These are phyloP conservation scores for Martensiomyces pterosporus DNA, from an alignment of 192 early-diverging fungal genomes.

Conservation along the genomic window DNA sequence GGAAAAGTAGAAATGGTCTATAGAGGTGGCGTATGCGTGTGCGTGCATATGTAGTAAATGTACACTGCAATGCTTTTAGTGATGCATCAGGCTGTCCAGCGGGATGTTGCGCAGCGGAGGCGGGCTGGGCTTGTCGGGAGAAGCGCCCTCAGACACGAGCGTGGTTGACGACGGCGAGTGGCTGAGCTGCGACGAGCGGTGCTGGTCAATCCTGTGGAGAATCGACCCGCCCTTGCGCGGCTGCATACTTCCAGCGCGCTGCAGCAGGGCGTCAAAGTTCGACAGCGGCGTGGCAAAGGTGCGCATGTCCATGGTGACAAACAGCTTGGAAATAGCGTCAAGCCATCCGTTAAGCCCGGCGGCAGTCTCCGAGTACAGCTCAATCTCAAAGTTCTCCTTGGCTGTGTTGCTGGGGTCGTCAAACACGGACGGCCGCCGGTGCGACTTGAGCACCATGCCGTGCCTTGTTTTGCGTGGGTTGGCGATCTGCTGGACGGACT, in stretches of 20 bases:
- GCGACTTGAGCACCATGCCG: slow-evolving; percentile 32
- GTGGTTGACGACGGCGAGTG: slow-evolving; percentile 31
- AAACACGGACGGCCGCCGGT: slow-evolving; percentile 43
- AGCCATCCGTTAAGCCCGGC: slow-evolving; percentile 33
- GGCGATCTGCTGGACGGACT: slow-evolving; percentile 35
- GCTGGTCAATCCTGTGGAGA: slow-evolving; percentile 35
- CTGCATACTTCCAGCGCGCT: slow-evolving; percentile 33
- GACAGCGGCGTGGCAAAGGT: slow-evolving; percentile 44
- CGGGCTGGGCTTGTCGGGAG: slow-evolving; percentile 20
- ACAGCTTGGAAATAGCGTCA: slow-evolving; percentile 37
- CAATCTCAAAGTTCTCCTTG: slow-evolving; percentile 39
- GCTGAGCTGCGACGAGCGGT: slow-evolving; percentile 4
- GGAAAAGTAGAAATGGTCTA: too few relatives aligned
- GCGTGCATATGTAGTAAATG: too few relatives aligned
- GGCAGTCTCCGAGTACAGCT: slow-evolving; percentile 42
- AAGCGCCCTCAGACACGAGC: slow-evolving; percentile 15
- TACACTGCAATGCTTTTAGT: too few relatives aligned
- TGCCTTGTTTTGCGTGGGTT: slow-evolving; percentile 41
- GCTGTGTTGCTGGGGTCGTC: slow-evolving; percentile 17
- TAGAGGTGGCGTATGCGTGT: too few relatives aligned
- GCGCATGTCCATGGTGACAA: slow-evolving; percentile 48
- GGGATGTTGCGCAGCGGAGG: too few relatives aligned
- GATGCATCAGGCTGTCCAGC: too few relatives aligned
- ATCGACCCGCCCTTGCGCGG: slow-evolving; percentile 32
- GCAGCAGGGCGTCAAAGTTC: slow-evolving; percentile 46